These are phyloP conservation scores for Raphidocelis subcapitata DNA, from an alignment of 139 green algal species.

Conservation along the genomic window DNA sequence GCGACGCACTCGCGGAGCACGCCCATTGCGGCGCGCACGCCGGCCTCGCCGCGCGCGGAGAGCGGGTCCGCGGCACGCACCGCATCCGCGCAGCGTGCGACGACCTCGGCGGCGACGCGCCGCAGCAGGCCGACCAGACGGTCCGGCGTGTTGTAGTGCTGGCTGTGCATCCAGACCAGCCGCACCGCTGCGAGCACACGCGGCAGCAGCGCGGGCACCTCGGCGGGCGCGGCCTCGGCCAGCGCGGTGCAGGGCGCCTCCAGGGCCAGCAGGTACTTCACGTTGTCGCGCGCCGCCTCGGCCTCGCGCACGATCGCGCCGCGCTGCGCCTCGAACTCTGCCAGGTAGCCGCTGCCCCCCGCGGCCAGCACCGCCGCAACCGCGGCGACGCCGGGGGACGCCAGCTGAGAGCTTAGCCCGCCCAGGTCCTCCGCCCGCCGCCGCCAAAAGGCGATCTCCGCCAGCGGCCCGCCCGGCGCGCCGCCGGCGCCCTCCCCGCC, in stretches of 20 bases:
- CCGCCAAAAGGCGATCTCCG: slow-evolving; percentile 88
- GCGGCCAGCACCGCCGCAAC: slow-evolving; percentile 72
- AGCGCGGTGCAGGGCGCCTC: slow-evolving; percentile 73
- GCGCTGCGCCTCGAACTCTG: slow-evolving; percentile 70
- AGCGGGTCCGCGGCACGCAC: slow-evolving; percentile 75
- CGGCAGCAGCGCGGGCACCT: slow-evolving; percentile 73
- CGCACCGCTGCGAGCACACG: slow-evolving; percentile 75
- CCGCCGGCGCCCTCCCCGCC: slow-evolving; percentile 11
- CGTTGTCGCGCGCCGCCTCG: slow-evolving; percentile 80
- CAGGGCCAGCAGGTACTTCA: slow-evolving; percentile 75
- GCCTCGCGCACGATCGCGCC: slow-evolving; percentile 77
- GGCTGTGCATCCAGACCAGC: slow-evolving; percentile 82
- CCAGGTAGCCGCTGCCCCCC: slow-evolving; percentile 73
- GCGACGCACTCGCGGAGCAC: slow-evolving; percentile 48
- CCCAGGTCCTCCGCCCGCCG: slow-evolving; percentile 70
- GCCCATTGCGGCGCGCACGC: slow-evolving; percentile 24
- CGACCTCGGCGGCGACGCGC: slow-evolving; percentile 84
- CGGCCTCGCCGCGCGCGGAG: slow-evolving; percentile 39
- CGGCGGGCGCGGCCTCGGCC: slow-evolving; percentile 33
- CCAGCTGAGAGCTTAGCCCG: slow-evolving; percentile 74
- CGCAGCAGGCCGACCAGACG: slow-evolving; percentile 79
- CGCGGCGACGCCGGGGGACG: slow-evolving; percentile 22
- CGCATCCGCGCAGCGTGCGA: slow-evolving; percentile 72
- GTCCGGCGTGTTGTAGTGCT: slow-evolving; percentile 88
- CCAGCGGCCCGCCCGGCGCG: slow-evolving; percentile 59